Base-by-base conservation (phyloP, 129 eudicot species). In the Lactuca sativa region DNA sequence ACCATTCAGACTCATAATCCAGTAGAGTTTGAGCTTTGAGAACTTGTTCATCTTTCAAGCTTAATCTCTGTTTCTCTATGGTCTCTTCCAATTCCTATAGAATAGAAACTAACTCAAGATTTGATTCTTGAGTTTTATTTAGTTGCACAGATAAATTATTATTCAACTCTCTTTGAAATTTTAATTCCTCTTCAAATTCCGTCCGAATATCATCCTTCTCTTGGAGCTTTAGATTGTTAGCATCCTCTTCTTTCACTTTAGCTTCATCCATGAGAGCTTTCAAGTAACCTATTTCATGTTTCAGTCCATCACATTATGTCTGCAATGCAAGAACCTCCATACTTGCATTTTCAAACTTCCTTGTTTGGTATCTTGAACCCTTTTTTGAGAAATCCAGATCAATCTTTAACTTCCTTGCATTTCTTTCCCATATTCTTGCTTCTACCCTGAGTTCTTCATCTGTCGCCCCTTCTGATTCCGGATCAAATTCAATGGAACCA, bases 21-120 rank as follows among this genome's bases (percentile, higher is more conserved):
- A 51, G 41, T 47, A 86, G 47, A 59, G 72, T 48, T 69, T 64
- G 88, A 49, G 51, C 59, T 58, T 64, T 70, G 33, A 78, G 66
- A 33, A 60, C 73, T 57, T 59, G 68, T 56, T 63, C 83, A 47
- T 37, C 52, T 78, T 59, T 81, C 82, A 38, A 88, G 83, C 66
- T 88, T 58, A 52, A 38, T 70, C 86, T 84, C 64, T 86, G 96
- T 49, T 80, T 78, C 75, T 89, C 93, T 40, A 86, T 70, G 34
- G 83, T 84, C 69, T 81, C 96, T 77, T 89, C 96, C 65, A 86
- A 77, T 74, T 89, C 96, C 77, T 84, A 88, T 66, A 89, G 84
- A 73, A 84, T 69, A 75, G 96, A 79, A 65, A 89, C 77, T 31
- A 89, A 79, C 78, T 89, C 92, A 15, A 86, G 74, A 66, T 89